Base-by-base conservation (phyloP, 495 filamentous ascomycete genomes). In the Parathielavia appendiculata region DNA sequence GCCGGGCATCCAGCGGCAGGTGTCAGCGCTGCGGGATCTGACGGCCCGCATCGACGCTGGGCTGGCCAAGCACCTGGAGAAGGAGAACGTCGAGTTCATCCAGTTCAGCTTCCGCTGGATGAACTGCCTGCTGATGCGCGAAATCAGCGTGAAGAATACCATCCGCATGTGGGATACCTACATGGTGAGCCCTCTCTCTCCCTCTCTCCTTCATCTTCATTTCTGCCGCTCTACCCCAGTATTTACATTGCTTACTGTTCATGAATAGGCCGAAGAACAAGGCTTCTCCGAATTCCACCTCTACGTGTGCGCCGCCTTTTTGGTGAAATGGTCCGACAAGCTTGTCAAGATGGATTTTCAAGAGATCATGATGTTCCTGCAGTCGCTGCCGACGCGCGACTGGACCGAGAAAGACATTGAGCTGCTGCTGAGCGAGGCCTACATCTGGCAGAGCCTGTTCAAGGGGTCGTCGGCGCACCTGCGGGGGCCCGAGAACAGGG, bases 121-220 rank as follows among this genome's bases (percentile, higher is more conserved):
- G 93, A 98, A 98, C 66, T 98, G 93, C 67, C 80, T 98, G 59
- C 77, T 98, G 63, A 98, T 98, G 93, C 81, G 93, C 59, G 93
- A 98, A 73, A 88, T 98, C 59, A 95, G 86, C 70, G 90, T 98
- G 41, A 88, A 85, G 71, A 97, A 96, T 65, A 96, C 90, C 1
- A 96, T 97, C 63, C 79, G 93, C 60, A 98, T 98, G 93, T 98
- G 93, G 93, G 93, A 98, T 75, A 98, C 93, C 12, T 98, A 98
- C 73, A 83, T 98, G 79, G 91, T 95, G 75, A 64, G 84, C 13
- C n/a, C n/a, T n/a, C n/a, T n/a, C n/a, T n/a, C 7, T 26, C 49
- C 13, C 58, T 11, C 22, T 38, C 40, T 22, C 34, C 16, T 1
- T 1, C n/a, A 35, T 19, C 30, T 4, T 13, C 20, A 0, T 49